Percentiles rank a stretch among this genome's conserved stretches.
Conservation (phyloP, 169 alveolate genomes). For the Cryptosporidium parvum region DNA sequence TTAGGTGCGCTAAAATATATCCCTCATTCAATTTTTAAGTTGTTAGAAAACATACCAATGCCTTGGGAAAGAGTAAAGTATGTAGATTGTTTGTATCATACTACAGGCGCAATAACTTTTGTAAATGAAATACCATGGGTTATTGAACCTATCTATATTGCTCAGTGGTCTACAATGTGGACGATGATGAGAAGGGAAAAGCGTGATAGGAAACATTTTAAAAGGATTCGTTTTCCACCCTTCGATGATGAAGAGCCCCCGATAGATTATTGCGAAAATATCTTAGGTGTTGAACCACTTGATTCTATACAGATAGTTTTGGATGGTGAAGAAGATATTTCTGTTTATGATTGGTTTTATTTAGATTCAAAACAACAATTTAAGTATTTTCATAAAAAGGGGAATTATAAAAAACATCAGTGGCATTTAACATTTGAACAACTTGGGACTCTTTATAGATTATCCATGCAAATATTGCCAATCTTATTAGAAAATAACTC, state of each 20-base stretch:
- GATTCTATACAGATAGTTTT: slow-evolving; percentile 98
- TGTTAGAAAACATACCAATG: slow-evolving; percentile 98
- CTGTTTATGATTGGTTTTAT: slow-evolving; percentile 99
- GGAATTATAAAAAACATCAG: slow-evolving; percentile 90
- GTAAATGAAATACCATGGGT: slow-evolving; percentile 98
- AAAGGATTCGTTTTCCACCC: slow-evolving; percentile 99
- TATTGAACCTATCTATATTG: slow-evolving; percentile 98
- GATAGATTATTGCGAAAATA: slow-evolving; percentile 98
- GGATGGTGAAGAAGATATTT: slow-evolving; percentile 98
- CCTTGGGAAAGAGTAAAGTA: slow-evolving; percentile 99
- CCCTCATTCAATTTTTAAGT: slow-evolving; percentile 99
- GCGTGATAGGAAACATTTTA: slow-evolving; percentile 99
- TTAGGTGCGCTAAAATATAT: slow-evolving; percentile 98
- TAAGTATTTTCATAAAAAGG: slow-evolving; percentile 85
- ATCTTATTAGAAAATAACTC: slow-evolving; percentile 97
- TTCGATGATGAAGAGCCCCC: slow-evolving; percentile 99
- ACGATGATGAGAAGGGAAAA: slow-evolving; percentile 99
- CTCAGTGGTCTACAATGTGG: slow-evolving; percentile 99
- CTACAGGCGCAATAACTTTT: slow-evolving; percentile 99
- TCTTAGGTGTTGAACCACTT: slow-evolving; percentile 97
- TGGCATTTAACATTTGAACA: slow-evolving; percentile 96
- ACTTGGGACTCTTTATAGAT: slow-evolving; percentile 97
- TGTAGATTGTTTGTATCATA: slow-evolving; percentile 97
- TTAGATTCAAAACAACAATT: slow-evolving; percentile 84
- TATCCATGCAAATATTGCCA: slow-evolving; percentile 96